These are phyloP conservation scores for Fagopyrum tataricum DNA, from an alignment of 148 eudicot species.

Conservation along the genomic window DNA sequence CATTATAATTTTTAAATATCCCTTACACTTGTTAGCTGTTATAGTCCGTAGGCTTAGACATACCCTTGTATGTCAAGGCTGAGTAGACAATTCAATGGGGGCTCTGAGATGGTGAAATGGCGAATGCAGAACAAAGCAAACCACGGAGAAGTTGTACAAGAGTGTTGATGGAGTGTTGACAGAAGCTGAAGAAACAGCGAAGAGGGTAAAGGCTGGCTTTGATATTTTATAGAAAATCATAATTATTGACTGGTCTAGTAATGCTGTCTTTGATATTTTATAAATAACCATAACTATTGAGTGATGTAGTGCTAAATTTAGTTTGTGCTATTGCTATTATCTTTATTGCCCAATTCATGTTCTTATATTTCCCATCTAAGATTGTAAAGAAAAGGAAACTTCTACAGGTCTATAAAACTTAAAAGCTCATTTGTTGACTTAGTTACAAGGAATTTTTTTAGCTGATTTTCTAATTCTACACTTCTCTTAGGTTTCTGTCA, in stretches of 20 bases:
- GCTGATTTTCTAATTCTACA: background rate
- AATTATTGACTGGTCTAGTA: background rate
- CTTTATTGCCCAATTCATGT: background rate
- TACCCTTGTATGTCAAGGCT: slow-evolving; percentile 60
- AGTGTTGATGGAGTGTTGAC: slow-evolving; percentile 89
- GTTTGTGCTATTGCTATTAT: background rate
- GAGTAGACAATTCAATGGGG: slow-evolving; percentile 42
- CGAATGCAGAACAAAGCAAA: slow-evolving; percentile 94
- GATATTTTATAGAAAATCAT: background rate
- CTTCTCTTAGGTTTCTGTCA: slow-evolving; percentile 54
- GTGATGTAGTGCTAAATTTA: background rate
- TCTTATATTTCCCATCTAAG: background rate
- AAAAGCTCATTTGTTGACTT: background rate
- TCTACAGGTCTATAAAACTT: background rate
- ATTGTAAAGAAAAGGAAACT: background rate
- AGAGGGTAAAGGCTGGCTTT: slow-evolving; percentile 44
- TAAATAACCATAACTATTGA: background rate
- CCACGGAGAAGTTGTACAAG: slow-evolving; percentile 89
- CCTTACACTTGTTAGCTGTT: slow-evolving; percentile 8
- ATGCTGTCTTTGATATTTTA: background rate
- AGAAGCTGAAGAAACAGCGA: slow-evolving; percentile 90
- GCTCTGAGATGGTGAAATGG: slow-evolving; percentile 60
- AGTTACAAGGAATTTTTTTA: background rate
- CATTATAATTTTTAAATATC: background rate
- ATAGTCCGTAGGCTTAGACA: slow-evolving; percentile 44